Evolutionary conservation across 2,329 filamentous ascomycete genomes (phyloP).

Genomic region (Fusarium sp.): DNA sequence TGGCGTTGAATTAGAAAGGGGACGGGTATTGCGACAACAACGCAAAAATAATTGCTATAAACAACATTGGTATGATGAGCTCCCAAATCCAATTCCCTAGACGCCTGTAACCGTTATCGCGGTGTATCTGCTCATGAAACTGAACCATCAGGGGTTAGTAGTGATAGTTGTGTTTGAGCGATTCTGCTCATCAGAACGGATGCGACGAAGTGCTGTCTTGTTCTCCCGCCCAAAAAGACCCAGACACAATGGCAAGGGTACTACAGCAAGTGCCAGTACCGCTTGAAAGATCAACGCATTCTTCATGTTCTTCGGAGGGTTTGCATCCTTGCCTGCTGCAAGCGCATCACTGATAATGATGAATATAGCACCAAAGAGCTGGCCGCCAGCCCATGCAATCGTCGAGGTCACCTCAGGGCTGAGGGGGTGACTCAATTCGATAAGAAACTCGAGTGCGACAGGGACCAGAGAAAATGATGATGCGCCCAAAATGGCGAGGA

Average conservation of each 20-base stretch:
- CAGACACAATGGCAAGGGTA: constrained; percentile 75
- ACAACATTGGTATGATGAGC: constrained; percentile 16
- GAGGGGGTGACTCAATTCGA: constrained; percentile 87
- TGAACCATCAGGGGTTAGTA: constrained; percentile 25
- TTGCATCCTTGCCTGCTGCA: constrained; percentile 61
- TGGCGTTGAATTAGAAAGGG: constrained; percentile 19
- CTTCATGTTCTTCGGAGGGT: constrained; percentile 78
- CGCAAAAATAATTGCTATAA: constrained; percentile 16
- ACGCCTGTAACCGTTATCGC: background rate
- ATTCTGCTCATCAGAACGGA: constrained; percentile 56
- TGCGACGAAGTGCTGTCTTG: constrained; percentile 62
- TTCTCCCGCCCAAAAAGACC: constrained; percentile 74
- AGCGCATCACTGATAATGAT: constrained; percentile 85
- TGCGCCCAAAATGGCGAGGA: constrained; percentile 82
- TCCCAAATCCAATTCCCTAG: background rate
- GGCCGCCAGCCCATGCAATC: constrained; percentile 86
- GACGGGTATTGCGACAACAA: constrained; percentile 41
- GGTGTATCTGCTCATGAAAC: background rate
- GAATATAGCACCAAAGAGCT: constrained; percentile 86
- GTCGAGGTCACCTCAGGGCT: constrained; percentile 87
- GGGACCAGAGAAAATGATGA: constrained; percentile 84
- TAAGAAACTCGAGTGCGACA: constrained; percentile 85
- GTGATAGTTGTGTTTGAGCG: constrained; percentile 35
- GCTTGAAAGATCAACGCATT: constrained; percentile 82
- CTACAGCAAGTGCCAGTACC: constrained; percentile 71